Conservation (phyloP, 805 yeast genomes). For the Candida arabinofermentans region DNA sequence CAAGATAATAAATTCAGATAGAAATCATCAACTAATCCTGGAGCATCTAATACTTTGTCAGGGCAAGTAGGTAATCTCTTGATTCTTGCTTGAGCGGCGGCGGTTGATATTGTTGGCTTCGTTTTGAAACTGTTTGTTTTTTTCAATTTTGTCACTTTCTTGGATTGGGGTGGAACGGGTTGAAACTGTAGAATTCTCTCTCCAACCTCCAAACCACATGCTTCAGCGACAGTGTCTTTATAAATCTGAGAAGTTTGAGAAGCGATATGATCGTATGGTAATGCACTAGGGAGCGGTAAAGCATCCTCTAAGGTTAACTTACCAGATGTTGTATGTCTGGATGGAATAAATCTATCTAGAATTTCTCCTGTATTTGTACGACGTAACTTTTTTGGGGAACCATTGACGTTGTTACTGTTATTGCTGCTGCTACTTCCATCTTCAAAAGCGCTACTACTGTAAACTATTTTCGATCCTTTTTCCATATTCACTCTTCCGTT, state of each 20-base stretch:
- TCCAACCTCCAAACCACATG: conserved; percentile 84
- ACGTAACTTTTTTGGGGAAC: conserved; percentile 27
- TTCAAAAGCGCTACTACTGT: background rate
- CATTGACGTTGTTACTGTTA: conserved; percentile 10
- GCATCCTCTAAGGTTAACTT: conserved; percentile 30
- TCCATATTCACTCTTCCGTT: conserved; percentile 9
- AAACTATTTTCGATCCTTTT: background rate
- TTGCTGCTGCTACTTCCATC: no score
- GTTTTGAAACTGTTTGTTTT: conserved; percentile 17
- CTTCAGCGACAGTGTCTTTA: conserved; percentile 84
- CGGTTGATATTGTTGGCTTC: conserved; percentile 30
- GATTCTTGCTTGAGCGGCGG: conserved; percentile 60
- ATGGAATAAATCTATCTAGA: conserved; percentile 59
- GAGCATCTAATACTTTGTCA: conserved; percentile 92
- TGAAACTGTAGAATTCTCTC: conserved; percentile 82
- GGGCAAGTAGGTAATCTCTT: conserved; percentile 84
- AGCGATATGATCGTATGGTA: conserved; percentile 52
- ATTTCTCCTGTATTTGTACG: conserved; percentile 34
- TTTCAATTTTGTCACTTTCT: conserved; percentile 17
- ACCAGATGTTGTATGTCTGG: conserved; percentile 47
- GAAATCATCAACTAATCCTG: conserved; percentile 90
- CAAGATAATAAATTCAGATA: conserved; percentile 83
- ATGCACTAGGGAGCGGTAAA: conserved; percentile 23
- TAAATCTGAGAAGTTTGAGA: conserved; percentile 55
- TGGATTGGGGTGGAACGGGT: conserved; percentile 73